A percentile compares a stretch with the other conserved stretches of the same genome.
Conservation (phyloP, 148 eudicot genomes). For the Rhododendron henanense region DNA sequence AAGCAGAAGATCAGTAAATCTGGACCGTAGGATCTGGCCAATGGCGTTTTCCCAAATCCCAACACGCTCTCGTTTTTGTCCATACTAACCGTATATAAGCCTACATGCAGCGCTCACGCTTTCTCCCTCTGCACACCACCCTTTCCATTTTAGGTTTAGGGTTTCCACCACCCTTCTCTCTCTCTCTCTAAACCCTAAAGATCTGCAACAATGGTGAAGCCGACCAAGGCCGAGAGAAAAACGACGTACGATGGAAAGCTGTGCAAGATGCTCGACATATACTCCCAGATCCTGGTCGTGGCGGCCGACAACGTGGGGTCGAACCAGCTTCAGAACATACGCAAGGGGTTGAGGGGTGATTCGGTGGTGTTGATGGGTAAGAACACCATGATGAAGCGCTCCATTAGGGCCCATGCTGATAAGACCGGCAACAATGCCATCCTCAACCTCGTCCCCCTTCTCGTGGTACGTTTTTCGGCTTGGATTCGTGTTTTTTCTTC, state of each 20-base stretch:
- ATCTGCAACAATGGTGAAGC: constrained; percentile 21
- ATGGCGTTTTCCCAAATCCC: background rate
- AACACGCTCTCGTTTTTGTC: background rate
- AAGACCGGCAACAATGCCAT: constrained; percentile 30
- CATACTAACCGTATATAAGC: background rate
- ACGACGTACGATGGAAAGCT: constrained; percentile 32
- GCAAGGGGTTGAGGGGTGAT: constrained; percentile 34
- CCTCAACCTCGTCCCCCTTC: constrained; percentile 33
- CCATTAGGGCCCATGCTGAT: constrained; percentile 33
- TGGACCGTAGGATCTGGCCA: background rate
- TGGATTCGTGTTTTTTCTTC: no score
- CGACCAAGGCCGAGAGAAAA: constrained; percentile 35
- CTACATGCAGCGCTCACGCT: constrained; percentile 4
- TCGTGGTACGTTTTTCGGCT: constrained; percentile 19
- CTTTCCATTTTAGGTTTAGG: constrained; percentile 4
- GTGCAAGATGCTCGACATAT: constrained; percentile 32
- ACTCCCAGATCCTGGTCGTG: constrained; percentile 32
- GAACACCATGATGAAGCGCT: constrained; percentile 46
- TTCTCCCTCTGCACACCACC: background rate
- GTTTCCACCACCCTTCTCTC: background rate
- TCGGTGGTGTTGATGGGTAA: constrained; percentile 47
- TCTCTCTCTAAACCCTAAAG: background rate
- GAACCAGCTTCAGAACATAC: constrained; percentile 36
- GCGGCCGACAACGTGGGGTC: constrained; percentile 43
- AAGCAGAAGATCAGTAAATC: background rate